Base-by-base conservation (phyloP, 2,329 filamentous ascomycete species). In the Sporothrix mexicana region DNA sequence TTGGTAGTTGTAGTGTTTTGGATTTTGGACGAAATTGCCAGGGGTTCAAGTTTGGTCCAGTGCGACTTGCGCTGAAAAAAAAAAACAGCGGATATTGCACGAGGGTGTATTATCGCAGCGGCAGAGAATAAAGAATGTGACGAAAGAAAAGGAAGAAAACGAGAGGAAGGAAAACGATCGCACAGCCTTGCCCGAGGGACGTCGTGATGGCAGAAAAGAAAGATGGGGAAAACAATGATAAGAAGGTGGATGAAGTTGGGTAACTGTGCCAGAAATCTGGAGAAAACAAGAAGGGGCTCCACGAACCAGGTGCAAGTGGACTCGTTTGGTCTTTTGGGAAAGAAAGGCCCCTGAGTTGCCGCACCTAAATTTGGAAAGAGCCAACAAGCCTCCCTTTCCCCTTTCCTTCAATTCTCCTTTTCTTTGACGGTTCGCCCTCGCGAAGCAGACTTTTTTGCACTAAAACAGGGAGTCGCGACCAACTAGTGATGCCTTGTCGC, bases 311-410 rank as follows among this genome's bases (percentile, higher is more conserved):
- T 69, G n/a, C 30, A 55, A 55, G 64, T 68, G 64, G 64, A 41
- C 64, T 45, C 66, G 49, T 69, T 36, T 15, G 36, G 49, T 51
- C 49, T 55, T 23, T 36, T 36, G 30, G 66, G 17, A 45, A 23
- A 49, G 62, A 49, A 20, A 49, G 47, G 25, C 67, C 67, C 49
- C 53, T 69, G 67, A 69, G n/a, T 69, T 51, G 67, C 67, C 41
- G 55, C 36, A 49, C 51, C 53, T 69, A 70, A 49, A 70, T 49
- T 61, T 55, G 69, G 69, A 70, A 70, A 70, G 69, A 62, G 23
- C 55, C 55, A 62, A 23, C 55, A 30, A 3, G 20, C 23, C 41
- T 23, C 69, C 55, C 67, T 41, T n/a, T 5, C 12, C 23, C 15
- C 45, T 68, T 43, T 23, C 36, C 68, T 45, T 55, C 49, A 53